Evolutionary conservation across 2,329 filamentous ascomycete genomes (phyloP).

Genomic region (Alternaria sp.): DNA sequence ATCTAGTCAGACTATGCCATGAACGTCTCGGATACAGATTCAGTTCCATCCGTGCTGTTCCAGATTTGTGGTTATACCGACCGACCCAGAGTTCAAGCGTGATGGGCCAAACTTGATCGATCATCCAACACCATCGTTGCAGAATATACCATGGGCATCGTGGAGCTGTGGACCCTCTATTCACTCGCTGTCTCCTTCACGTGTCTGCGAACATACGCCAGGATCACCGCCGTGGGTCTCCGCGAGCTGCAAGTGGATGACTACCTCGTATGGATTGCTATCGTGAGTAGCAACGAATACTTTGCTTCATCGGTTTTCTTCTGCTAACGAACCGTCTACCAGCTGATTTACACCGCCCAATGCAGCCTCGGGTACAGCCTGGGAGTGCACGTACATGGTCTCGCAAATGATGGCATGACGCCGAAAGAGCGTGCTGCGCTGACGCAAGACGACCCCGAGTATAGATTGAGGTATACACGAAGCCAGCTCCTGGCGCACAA

Average conservation of each 20-base stretch:
- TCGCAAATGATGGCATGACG: background rate
- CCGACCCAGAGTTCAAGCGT: background rate
- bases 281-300: background rate
- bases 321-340: background rate
- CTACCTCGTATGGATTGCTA: background rate
- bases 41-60: background rate
- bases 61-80: background rate
- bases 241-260: background rate
- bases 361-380: background rate
- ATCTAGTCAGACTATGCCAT: background rate
- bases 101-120: background rate
- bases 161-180: background rate
- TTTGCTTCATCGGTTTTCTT: background rate
- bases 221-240: background rate
- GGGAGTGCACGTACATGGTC: background rate
- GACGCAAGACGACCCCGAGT: background rate
- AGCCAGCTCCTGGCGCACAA: rapidly evolving
- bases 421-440: background rate
- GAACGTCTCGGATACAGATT: background rate
- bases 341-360: background rate
- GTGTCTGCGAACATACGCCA: background rate
- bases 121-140: background rate
- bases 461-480: background rate
- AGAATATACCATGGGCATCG: background rate
- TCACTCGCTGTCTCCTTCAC: background rate